Evolutionary conservation across 2,329 filamentous ascomycete genomes (phyloP), one percentile per base, ranked within the genome.

Genomic region (Amauroascus verrucosus): DNA sequence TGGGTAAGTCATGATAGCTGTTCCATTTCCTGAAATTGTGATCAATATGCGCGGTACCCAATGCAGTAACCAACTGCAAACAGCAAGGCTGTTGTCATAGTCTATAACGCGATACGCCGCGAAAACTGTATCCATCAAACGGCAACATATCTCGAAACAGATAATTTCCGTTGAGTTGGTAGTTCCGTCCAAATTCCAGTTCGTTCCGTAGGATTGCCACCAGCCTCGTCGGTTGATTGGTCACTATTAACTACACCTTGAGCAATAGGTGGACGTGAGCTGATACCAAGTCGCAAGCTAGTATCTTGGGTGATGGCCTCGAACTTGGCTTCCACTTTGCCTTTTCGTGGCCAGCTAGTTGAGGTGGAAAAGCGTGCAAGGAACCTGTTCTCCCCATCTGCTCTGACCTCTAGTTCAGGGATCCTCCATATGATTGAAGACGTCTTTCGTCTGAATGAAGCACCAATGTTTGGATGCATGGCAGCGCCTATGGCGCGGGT

Each of bases 351-450:
- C 61, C 81, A 81, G 49, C 81, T 76, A 22, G 80, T 81, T 32
- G 90, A 84, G 0, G 86, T 87, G 22, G 84, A 73, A 61, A 98
- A 86, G 2, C 89, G 81, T 55, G 88, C 93, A 6, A 95, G 83
- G 54, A 96, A 81, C 70, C 88, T 91, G 62, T 85, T 78, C 59
- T 81, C 78, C 33, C 73, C 67, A 30, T 72, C 69, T 48, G 65
- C 61, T 49, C 82, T 82, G 7, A 79, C 72, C 43, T 76, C 75
- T 0, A 83, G 68, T 54, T 74, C 72, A 2, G 70, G 66, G 13
- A 75, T 61, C 56, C 66, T 70, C 72, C 72, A 75, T n/a, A 66
- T 66, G 13, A 74, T 71, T 1, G 69, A 65, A 14, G 71, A 73
- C 16, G 68, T 65, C 58, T 74, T 74, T 60, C 72, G 70, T 37